Evolutionary conservation across 371 early-diverging fungal species (phyloP).

Genomic region (Apophysomyces ossiformis): DNA sequence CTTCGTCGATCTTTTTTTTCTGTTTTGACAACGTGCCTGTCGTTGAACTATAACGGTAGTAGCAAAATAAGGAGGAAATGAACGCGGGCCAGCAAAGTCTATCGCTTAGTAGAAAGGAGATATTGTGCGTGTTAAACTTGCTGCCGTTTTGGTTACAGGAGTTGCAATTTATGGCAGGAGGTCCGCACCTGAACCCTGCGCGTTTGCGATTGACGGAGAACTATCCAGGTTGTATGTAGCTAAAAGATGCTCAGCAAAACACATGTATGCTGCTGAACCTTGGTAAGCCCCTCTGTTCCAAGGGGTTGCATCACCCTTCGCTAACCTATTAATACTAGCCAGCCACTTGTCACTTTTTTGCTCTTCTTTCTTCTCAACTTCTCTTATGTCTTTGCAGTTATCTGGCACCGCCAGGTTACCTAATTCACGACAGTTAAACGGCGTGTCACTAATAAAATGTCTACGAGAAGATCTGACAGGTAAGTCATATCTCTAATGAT

Average conservation of each 20-base stretch:
- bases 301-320: neutral
- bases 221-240: neutral
- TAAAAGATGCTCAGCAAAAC: neutral
- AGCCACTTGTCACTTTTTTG: neutral
- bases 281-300: neutral
- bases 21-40: conserved; percentile 1
- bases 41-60: neutral
- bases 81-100: conserved; percentile 9
- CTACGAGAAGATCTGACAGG: conserved; percentile 15
- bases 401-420: conserved; percentile 3
- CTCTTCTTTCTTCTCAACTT: neutral
- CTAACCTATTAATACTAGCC: conserved; percentile 1
- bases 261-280: conserved; percentile 3
- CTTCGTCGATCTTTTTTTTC: neutral
- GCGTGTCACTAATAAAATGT: conserved; percentile 11
- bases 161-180: conserved; percentile 4
- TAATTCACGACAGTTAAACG: conserved; percentile 19
- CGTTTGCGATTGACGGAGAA: conserved; percentile 6
- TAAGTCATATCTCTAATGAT: neutral
- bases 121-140: conserved; percentile 5
- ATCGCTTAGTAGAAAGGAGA: neutral
- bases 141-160: neutral
- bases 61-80: conserved; percentile 7
- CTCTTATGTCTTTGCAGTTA: neutral
- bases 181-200: conserved; percentile 10